Evolutionary conservation across 2,329 filamentous ascomycete species (phyloP), one percentile per base, ranked within the genome.

Genomic region (Fusarium sp.): DNA sequence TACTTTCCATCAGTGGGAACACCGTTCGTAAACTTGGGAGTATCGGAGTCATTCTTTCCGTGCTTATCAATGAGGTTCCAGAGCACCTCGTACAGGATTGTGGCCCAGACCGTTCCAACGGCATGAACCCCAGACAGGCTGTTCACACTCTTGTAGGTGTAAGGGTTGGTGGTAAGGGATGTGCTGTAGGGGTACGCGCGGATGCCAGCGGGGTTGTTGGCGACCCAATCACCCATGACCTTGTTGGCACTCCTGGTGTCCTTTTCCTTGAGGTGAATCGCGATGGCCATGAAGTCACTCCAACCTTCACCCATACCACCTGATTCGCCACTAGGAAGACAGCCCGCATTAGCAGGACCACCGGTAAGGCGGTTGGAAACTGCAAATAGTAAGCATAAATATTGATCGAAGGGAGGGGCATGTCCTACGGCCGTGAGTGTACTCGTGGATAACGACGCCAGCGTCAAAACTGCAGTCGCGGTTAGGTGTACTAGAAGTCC

Each of bases 391-490:
- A 10, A 72, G 65, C 28, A 39, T 48, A 5, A 18, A 15, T 31
- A 4, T 1, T 6, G 43, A 22, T 79, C 62, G 6, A 3, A 22
- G 24, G 7, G 5, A 18, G n/a, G 6, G 18, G 6, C 17, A 15
- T 33, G 17, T 77, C 80, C 77, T 71, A 82, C 80, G 60, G 26
- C 84, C 84, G 77, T 88, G 86, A 2, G 83, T 86, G 73, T 84
- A 88, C 73, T 88, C 86, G 79, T 90, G 88, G 63, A 90, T 85
- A 22, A 90, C 81, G 18, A 90, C 86, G 58, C 86, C 85, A 7
- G 86, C 84, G 48, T 90, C 87, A 66, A 90, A 89, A n/a, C 82
- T 77, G 60, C 83, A 84, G 75, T 90, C 87, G 8, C 87, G 81
- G 56, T 80, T 73, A 1, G 85, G 85, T 0, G 76, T 83, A 8